phyloP scores from a whole-genome alignment of 179 eudicot genomes.

The Amaranthus tricolor region DNA sequence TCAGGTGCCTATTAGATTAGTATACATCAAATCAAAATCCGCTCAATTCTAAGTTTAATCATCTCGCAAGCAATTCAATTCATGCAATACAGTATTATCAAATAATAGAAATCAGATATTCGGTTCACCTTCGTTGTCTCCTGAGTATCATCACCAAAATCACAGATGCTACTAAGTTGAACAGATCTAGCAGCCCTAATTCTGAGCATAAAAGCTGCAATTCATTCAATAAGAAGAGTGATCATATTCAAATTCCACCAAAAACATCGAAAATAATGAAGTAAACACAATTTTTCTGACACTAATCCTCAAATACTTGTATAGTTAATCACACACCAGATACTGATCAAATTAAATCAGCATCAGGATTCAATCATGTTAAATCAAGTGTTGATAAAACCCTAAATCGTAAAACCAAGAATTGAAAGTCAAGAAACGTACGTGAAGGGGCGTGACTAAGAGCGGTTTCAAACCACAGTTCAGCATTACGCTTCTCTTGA shows the following conservation, averaged over 20 bases:
- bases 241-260: constrained; percentile 5
- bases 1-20: constrained; percentile 34
- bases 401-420: not conserved
- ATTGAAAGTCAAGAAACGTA: constrained; percentile 29
- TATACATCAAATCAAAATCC: not conserved
- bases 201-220: constrained; percentile 80
- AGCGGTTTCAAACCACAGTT: constrained; percentile 82
- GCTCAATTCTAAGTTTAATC: not conserved
- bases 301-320: not conserved
- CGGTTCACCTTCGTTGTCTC: constrained; percentile 43
- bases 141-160: constrained; percentile 52
- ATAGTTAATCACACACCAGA: not conserved
- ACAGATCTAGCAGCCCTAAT: constrained; percentile 66
- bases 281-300: not conserved
- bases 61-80: not conserved
- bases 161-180: constrained; percentile 58
- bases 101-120: not conserved
- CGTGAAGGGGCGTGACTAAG: constrained; percentile 83
- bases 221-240: not conserved
- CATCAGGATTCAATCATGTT: not conserved
- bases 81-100: not conserved
- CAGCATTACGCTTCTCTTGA: constrained; percentile 54
- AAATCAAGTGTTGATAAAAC: no score
- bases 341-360: not conserved
- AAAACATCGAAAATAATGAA: no score